Evolutionary conservation across 768 basidiomycete genomes (phyloP).

Genomic region (Amanita fuliginea): DNA sequence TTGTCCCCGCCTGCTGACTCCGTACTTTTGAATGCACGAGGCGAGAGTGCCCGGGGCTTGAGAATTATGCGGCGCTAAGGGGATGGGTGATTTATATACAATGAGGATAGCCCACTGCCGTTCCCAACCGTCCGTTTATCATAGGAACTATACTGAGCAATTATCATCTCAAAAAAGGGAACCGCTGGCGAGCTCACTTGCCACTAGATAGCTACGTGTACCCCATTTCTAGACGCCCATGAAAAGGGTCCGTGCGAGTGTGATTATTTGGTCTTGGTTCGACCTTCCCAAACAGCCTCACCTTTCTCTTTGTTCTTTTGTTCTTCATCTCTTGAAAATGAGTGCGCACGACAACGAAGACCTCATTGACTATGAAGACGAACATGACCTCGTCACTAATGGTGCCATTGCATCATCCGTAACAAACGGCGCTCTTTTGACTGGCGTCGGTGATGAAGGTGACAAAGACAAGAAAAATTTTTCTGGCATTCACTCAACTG

Average conservation of each 20-base stretch:
- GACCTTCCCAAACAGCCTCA: slow-evolving; percentile 16
- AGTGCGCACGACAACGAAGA: slow-evolving; percentile 83
- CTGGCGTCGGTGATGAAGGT: slow-evolving; percentile 40
- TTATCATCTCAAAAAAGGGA: not conserved
- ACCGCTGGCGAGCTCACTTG: not conserved
- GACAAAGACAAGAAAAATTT: slow-evolving; percentile 96
- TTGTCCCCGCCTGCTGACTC: not conserved
- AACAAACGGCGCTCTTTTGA: slow-evolving; percentile 37
- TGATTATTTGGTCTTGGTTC: slow-evolving; percentile 20
- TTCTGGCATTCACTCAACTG: slow-evolving; percentile 99
- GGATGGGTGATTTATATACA: not conserved
- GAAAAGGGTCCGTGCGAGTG: slow-evolving; percentile 25
- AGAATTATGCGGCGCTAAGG: not conserved
- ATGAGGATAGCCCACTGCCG: not conserved
- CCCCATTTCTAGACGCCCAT: not conserved
- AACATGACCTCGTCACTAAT: slow-evolving; percentile 66
- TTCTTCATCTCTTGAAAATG: slow-evolving; percentile 31
- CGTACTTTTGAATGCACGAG: not conserved
- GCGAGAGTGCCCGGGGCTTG: no score
- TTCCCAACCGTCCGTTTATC: not conserved
- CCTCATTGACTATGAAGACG: slow-evolving; percentile 92
- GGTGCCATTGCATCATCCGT: slow-evolving; percentile 34
- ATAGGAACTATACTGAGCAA: no score
- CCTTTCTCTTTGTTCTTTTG: slow-evolving; percentile 11
- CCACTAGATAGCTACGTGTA: not conserved